Evolutionary conservation across 1,284 basidiomycete species (phyloP).

Genomic region (Marasmius tenuissimus): DNA sequence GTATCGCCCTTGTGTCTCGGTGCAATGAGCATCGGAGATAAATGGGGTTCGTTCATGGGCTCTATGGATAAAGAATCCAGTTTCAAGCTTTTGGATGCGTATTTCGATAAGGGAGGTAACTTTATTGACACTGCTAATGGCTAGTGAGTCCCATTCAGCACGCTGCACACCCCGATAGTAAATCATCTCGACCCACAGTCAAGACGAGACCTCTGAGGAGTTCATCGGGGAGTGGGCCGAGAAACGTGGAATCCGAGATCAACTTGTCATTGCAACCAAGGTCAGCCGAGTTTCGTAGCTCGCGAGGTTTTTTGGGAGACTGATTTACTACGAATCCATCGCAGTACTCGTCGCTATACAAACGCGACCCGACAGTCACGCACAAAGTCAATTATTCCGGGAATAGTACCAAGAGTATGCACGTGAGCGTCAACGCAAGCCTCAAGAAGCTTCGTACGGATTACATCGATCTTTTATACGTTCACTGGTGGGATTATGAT

Average conservation of each 20-base stretch:
- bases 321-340: neutral
- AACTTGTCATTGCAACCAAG: slow-evolving; percentile 57
- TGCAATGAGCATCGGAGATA: slow-evolving; percentile 51
- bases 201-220: slow-evolving; percentile 48
- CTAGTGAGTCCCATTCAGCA: slow-evolving; percentile 35
- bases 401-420: neutral
- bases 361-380: slow-evolving; percentile 20
- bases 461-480: neutral
- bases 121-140: slow-evolving; percentile 54
- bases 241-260: slow-evolving; percentile 47
- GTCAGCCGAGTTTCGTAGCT: slow-evolving; percentile 20
- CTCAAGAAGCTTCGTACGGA: neutral
- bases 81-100: slow-evolving; percentile 51
- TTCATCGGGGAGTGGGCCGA: slow-evolving; percentile 62
- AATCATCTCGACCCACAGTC: slow-evolving; percentile 27
- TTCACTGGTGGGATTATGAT: neutral
- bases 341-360: slow-evolving; percentile 33
- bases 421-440: neutral
- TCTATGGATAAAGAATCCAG: slow-evolving; percentile 42
- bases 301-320: neutral
- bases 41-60: slow-evolving; percentile 23
- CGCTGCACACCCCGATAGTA: neutral
- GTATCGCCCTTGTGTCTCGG: slow-evolving; percentile 44
- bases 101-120: slow-evolving; percentile 48
- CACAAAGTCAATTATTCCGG: slow-evolving; percentile 1